Base-by-base conservation (phyloP, 352 stramenopile species). In the Pythium sp. region DNA sequence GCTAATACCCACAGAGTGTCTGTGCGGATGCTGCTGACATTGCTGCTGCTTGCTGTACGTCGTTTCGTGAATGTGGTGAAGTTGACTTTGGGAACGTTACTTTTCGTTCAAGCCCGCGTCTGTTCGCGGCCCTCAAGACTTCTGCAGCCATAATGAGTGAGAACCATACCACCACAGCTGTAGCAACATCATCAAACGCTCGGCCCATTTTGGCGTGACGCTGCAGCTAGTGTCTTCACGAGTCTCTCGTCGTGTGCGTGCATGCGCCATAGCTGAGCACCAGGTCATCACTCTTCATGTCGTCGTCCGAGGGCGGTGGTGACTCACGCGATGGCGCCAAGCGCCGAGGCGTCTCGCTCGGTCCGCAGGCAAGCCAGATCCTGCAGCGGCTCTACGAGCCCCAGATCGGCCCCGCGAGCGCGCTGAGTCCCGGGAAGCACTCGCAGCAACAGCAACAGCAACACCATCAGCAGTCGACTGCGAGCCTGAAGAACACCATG, bases 371-470 rank as follows among this genome's bases (percentile, higher is more conserved):
- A 24, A 88, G 60, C 36, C 71, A 90, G 43, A 91, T 91, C 64
- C 70, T 89, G 38, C 83, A 91, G 69, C 78, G 83, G 15, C 67
- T 91, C 2, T 91, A 91, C 32, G 83, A 90, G 53, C 83, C 83
- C 4, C 80, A 88, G 32, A 70, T 90, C 30, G 83, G 80, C 0
- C 76, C 81, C 32, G 70, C 55, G 2, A 53, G 36, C 6, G 59
- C 38, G 8, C 14, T 65, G 41, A 70, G 34, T 30, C 47, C 46
- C 3, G 26, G 46, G 26, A 69, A 64, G 26, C 24, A 51, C 18
- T 51, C 43, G 18, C 43, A 51, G 43, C 41, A 43, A 43, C 36
- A 46, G 43, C 43, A 51, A 6, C 41, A 64, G n/a, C 24, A 51
- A 0, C 41, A 30, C 24, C 43, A 57, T n/a, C 26, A 28, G 2